A percentile compares a stretch with the other conserved stretches of the same genome.
phyloP scores from a whole-genome alignment of 345 rosid species.

The Erucastrum elatum region DNA sequence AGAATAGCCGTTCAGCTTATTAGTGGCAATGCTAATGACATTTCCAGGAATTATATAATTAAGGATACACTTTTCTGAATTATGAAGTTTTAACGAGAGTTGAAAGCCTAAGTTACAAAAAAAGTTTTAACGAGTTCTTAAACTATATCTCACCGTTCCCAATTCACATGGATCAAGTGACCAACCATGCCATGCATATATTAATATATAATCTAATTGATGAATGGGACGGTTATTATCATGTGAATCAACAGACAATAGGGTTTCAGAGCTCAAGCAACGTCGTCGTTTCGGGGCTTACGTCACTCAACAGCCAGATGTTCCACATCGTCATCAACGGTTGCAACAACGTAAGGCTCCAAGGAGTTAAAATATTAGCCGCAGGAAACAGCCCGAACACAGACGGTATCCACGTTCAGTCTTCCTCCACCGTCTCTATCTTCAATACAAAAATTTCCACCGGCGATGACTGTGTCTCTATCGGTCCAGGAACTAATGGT shows the following conservation, averaged over 20 bases:
- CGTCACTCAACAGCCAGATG: constrained; percentile 65
- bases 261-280: constrained; percentile 53
- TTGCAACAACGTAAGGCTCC: constrained; percentile 53
- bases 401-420: constrained; percentile 70
- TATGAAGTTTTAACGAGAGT: constrained; percentile 23
- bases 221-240: background rate
- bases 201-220: background rate
- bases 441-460: constrained; percentile 47
- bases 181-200: background rate
- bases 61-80: constrained; percentile 22
- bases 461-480: constrained; percentile 70
- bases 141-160: background rate
- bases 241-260: constrained; percentile 49
- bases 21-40: background rate
- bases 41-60: background rate
- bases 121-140: constrained; percentile 17
- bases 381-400: constrained; percentile 72
- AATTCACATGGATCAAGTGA: constrained; percentile 27
- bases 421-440: constrained; percentile 53
- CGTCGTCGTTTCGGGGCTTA: constrained; percentile 48
- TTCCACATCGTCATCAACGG: constrained; percentile 60
- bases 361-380: constrained; percentile 52
- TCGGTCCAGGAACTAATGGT: constrained; percentile 66
- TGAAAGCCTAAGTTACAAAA: no score
- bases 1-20: no score